Evolutionary conservation across 495 filamentous ascomycete species (phyloP).

Genomic region (Penicillium waksmanii): DNA sequence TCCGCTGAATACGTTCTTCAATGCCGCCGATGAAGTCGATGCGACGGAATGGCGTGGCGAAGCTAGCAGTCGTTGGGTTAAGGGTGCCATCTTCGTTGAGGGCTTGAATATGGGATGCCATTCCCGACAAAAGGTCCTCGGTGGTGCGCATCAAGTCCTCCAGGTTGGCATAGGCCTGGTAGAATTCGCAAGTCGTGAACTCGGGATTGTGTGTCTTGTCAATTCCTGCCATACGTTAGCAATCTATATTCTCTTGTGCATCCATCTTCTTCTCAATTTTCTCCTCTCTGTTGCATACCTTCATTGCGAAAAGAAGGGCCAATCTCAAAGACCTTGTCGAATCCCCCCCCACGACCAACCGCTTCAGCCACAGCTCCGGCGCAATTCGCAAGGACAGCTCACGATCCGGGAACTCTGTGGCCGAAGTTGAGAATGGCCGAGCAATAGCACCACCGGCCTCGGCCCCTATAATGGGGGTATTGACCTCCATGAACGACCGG

Average conservation of each 20-base stretch:
- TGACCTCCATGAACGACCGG: constrained; percentile 78
- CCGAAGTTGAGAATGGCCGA: constrained; percentile 77
- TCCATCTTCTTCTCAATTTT: background rate
- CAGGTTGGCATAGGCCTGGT: constrained; percentile 80
- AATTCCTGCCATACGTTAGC: constrained; percentile 50
- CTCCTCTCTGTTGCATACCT: constrained; percentile 50
- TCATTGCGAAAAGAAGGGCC: constrained; percentile 94
- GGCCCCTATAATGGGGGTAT: constrained; percentile 82
- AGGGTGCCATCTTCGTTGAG: constrained; percentile 55
- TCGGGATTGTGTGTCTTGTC: constrained; percentile 96
- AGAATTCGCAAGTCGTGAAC: constrained; percentile 97
- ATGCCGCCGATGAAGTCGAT: constrained; percentile 84
- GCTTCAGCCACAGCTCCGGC: constrained; percentile 94
- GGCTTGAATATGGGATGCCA: constrained; percentile 54
- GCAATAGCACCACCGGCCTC: constrained; percentile 82
- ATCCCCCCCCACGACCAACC: constrained; percentile 87
- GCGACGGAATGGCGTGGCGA: constrained; percentile 63
- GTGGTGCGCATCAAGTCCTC: constrained; percentile 75
- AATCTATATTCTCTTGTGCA: background rate
- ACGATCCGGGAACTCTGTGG: constrained; percentile 70
- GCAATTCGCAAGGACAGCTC: constrained; percentile 80
- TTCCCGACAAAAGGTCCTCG: constrained; percentile 64
- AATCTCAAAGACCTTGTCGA: constrained; percentile 89
- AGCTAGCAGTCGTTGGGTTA: constrained; percentile 55
- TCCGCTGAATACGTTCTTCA: constrained; percentile 62